These are phyloP conservation scores for Dryas integrifolia DNA, from an alignment of 331 rosid genomes.

Conservation along the genomic window DNA sequence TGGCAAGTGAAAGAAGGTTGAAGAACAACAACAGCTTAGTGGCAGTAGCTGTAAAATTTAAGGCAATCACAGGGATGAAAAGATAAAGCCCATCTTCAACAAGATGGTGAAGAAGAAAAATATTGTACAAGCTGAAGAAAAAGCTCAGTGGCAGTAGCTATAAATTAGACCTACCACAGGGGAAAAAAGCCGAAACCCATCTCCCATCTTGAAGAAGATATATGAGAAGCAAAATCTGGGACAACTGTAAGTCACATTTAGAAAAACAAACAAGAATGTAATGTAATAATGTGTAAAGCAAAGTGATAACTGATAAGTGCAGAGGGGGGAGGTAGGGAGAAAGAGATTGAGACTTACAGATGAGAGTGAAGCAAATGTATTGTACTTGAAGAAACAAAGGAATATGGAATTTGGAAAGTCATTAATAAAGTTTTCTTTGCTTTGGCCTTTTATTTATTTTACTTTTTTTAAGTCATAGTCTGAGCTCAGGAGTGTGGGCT, in stretches of 20 bases:
- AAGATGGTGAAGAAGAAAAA: conserved; percentile 9
- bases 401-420: conserved; percentile 12
- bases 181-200: conserved; percentile 3
- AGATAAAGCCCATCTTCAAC: conserved; percentile 20
- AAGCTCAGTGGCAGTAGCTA: conserved; percentile 16
- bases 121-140: background rate
- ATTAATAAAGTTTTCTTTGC: conserved; percentile 3
- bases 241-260: background rate
- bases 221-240: background rate
- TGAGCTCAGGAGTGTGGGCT: background rate
- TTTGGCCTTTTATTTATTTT: background rate
- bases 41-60: conserved; percentile 4
- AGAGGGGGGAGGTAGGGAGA: background rate
- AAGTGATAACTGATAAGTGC: background rate
- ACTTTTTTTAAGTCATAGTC: background rate
- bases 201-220: conserved; percentile 14
- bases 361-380: background rate
- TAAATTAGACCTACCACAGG: background rate
- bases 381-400: background rate
- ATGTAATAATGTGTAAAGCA: background rate
- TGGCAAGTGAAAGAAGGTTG: background rate
- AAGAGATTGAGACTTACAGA: conserved; percentile 32
- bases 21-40: background rate
- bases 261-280: background rate
- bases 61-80: background rate